These are phyloP conservation scores for Crithidia sp. DNA, from an alignment of 208 protist species.

Conservation along the genomic window DNA sequence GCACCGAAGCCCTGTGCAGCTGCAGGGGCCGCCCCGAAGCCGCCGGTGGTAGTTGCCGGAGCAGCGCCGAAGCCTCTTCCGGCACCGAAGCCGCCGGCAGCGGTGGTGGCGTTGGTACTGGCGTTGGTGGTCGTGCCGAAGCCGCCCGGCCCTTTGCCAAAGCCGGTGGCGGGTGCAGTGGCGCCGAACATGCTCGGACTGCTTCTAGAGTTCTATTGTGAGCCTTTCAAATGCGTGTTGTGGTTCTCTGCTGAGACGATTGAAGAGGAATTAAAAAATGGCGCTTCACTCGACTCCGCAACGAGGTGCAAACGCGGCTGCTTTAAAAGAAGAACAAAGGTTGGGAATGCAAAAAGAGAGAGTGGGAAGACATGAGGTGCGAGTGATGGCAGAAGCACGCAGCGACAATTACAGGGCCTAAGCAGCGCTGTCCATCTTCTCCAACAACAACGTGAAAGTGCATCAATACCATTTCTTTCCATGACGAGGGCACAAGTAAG, in stretches of 20 bases:
- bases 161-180: constrained; percentile 8
- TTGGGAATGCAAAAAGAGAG: too few species aligned
- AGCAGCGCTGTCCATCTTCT: too few species aligned
- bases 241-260: background rate
- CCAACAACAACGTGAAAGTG: too few species aligned
- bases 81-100: constrained; percentile 4
- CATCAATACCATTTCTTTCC: too few species aligned
- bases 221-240: background rate
- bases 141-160: constrained; percentile 8
- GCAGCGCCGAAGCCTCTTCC: constrained; percentile 12
- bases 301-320: too few species aligned
- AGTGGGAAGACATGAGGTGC: too few species aligned
- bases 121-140: constrained; percentile 19
- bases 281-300: too few species aligned
- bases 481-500: too few species aligned
- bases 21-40: constrained; percentile 22
- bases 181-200: constrained; percentile 16
- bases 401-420: too few species aligned
- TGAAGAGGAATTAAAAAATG: background rate
- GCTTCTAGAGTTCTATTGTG: background rate
- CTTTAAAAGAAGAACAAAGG: too few species aligned
- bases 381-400: too few species aligned
- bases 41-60: constrained; percentile 10
- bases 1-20: constrained; percentile 27
- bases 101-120: constrained; percentile 1